phyloP scores from a whole-genome alignment of 1,284 basidiomycete genomes.

The Mycena citricolor region DNA sequence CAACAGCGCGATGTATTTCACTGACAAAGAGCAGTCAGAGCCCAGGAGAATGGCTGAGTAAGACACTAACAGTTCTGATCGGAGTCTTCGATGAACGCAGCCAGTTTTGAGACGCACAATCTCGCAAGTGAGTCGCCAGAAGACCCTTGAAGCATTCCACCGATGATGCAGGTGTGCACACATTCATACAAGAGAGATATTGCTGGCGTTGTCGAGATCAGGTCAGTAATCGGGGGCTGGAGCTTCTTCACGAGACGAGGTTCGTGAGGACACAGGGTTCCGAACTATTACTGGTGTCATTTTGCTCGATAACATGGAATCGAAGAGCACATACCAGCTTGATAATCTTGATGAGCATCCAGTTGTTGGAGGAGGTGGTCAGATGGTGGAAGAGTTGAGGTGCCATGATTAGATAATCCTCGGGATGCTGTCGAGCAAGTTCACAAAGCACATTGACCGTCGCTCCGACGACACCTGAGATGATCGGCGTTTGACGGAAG shows the following conservation, averaged over 20 bases:
- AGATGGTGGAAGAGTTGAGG: conserved; percentile 95
- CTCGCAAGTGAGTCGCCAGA: conserved; percentile 82
- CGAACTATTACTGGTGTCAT: conserved; percentile 61
- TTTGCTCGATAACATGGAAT: background rate
- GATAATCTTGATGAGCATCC: conserved; percentile 99
- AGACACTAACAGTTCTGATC: conserved; percentile 86
- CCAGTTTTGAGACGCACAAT: conserved; percentile 92
- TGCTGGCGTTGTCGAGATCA: conserved; percentile 94
- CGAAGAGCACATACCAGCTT: conserved; percentile 69
- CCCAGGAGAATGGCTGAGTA: conserved; percentile 1
- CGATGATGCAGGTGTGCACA: conserved; percentile 96
- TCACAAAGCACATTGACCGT: conserved; percentile 96
- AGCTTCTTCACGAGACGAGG: conserved; percentile 93
- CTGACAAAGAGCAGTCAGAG: conserved; percentile 40
- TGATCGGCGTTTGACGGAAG: conserved; percentile 5
- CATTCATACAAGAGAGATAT: conserved; percentile 98
- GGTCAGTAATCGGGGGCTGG: conserved; percentile 88
- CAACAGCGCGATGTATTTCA: conserved; percentile 94
- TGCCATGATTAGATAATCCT: conserved; percentile 80
- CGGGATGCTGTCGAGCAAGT: conserved; percentile 77
- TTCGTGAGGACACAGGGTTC: conserved; percentile 87
- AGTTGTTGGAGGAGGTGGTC: conserved; percentile 95
- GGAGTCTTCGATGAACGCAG: conserved; percentile 86
- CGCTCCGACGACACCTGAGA: conserved; percentile 83
- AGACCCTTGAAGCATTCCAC: conserved; percentile 87